A percentile compares a stretch with the other conserved stretches of the same genome.
These are phyloP conservation scores for Eimeria necatrix DNA, from an alignment of 169 alveolate genomes.

Conservation along the genomic window DNA sequence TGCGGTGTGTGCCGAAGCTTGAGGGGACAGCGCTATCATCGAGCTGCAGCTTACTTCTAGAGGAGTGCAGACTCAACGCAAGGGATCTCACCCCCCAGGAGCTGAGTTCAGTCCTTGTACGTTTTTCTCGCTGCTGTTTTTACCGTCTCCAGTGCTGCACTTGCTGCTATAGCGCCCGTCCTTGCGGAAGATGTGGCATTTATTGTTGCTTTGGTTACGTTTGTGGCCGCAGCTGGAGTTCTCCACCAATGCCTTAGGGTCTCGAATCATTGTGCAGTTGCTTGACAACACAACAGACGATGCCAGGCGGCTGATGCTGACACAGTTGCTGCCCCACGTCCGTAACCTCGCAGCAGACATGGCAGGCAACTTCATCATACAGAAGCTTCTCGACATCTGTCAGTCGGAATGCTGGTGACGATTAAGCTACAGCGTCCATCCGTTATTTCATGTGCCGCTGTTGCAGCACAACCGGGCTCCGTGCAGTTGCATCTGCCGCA, in stretches of 20 bases:
- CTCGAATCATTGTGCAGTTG: constrained; percentile 24
- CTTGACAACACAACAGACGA: constrained; percentile 47
- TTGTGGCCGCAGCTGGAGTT: constrained; percentile 60
- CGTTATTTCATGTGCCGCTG: not conserved
- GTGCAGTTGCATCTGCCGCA: not conserved
- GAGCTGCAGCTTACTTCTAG: constrained; percentile 48
- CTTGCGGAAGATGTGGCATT: not conserved
- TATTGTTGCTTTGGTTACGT: not conserved
- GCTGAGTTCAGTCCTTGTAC: constrained; percentile 34
- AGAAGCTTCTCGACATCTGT: constrained; percentile 82
- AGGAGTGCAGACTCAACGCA: constrained; percentile 38
- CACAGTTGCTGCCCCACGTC: constrained; percentile 74
- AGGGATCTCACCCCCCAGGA: constrained; percentile 41
- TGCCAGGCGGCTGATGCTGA: constrained; percentile 58
- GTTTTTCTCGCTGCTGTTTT: constrained; percentile 10
- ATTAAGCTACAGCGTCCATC: not conserved
- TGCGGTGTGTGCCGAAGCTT: not conserved
- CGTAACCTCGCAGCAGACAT: constrained; percentile 82
- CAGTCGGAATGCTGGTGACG: not conserved
- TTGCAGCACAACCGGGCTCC: not conserved
- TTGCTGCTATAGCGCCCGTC: not conserved
- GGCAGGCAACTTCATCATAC: constrained; percentile 84
- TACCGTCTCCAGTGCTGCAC: not conserved
- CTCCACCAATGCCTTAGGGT: constrained; percentile 41
- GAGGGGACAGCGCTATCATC: constrained; percentile 45